phyloP scores from a whole-genome alignment of 202 grass and related monocot species.

The Musa balbisiana region DNA sequence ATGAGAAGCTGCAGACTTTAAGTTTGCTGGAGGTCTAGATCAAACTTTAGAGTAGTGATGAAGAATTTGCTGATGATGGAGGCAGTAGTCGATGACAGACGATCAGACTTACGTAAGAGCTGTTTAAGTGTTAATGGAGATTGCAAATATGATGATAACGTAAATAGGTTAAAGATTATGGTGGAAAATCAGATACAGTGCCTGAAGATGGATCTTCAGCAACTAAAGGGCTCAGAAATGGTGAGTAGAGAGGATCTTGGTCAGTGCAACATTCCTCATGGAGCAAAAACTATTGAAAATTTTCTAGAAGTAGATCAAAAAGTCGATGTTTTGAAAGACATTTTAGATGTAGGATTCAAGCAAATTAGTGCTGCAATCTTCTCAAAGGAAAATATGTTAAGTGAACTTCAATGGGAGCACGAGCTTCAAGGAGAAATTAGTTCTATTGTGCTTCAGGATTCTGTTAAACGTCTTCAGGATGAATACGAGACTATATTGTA shows the following conservation, averaged over 20 bases:
- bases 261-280: conserved; percentile 7
- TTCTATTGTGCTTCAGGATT: conserved; percentile 39
- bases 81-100: conserved; percentile 21
- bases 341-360: conserved; percentile 49
- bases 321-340: conserved; percentile 45
- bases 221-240: conserved; percentile 12
- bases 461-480: conserved; percentile 27
- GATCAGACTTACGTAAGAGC: conserved; percentile 19
- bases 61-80: conserved; percentile 12
- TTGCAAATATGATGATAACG: conserved; percentile 26
- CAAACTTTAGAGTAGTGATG: conserved; percentile 2
- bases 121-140: conserved; percentile 31
- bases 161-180: conserved; percentile 39
- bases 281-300: conserved; percentile 23
- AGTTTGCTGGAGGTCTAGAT: not conserved
- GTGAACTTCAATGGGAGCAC: conserved; percentile 51
- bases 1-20: conserved; percentile 22
- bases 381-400: conserved; percentile 36
- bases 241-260: not conserved
- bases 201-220: conserved; percentile 37
- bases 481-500: conserved; percentile 56
- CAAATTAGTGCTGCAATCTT: conserved; percentile 50
- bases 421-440: conserved; percentile 51
- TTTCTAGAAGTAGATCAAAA: conserved; percentile 45
- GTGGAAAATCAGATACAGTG: conserved; percentile 38